Evolutionary conservation across 106 monocot species (phyloP).

Genomic region (Platanthera zijinensis): DNA sequence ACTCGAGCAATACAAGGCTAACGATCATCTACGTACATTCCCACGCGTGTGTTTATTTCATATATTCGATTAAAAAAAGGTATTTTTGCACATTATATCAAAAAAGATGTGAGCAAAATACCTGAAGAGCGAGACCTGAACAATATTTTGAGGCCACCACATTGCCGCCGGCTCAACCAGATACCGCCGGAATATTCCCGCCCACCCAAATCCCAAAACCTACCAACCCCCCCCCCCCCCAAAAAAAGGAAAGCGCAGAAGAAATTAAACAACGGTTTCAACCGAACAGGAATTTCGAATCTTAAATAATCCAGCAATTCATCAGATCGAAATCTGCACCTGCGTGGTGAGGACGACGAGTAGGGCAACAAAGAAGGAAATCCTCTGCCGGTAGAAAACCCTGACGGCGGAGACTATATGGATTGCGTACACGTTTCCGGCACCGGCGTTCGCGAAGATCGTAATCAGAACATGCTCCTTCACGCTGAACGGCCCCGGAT

Average conservation of each 20-base stretch:
- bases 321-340: neutral
- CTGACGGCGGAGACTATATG: slow-evolving; percentile 49
- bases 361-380: slow-evolving; percentile 53
- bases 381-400: slow-evolving; percentile 48
- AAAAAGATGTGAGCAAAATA: slow-evolving; percentile 3
- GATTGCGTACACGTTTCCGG: slow-evolving; percentile 53
- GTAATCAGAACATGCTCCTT: slow-evolving; percentile 84
- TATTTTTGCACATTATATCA: no score
- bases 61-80: no score
- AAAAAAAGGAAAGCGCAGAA: neutral
- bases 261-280: neutral
- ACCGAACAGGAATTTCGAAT: neutral
- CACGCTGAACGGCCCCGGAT: slow-evolving; percentile 63
- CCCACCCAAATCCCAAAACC: slow-evolving; percentile 92
- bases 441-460: slow-evolving; percentile 70
- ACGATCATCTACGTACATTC: no score
- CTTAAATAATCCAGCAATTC: neutral
- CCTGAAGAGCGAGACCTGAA: slow-evolving; percentile 94
- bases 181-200: slow-evolving; percentile 78
- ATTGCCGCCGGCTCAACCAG: slow-evolving; percentile 85
- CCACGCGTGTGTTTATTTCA: no score
- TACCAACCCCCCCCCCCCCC: slow-evolving; percentile 11
- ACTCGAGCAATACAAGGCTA: no score
- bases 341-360: slow-evolving; percentile 10
- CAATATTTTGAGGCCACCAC: slow-evolving; percentile 95